phyloP scores from a whole-genome alignment of 192 early-diverging fungal species.

The Chytriomyces sp. region DNA sequence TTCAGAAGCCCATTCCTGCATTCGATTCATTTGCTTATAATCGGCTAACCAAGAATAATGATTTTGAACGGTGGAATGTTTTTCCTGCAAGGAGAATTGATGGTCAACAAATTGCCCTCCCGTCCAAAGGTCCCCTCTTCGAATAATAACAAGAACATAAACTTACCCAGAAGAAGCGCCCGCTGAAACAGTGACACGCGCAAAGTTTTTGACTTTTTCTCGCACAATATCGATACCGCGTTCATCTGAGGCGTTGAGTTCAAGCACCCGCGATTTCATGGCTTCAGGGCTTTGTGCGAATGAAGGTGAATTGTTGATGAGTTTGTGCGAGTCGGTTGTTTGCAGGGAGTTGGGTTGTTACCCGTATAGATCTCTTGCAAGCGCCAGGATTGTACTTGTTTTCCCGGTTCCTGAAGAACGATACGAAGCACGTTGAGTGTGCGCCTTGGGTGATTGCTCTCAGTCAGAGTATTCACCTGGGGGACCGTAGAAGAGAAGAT shows the following conservation, averaged over 20 bases:
- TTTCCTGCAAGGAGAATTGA: slow-evolving; percentile 30
- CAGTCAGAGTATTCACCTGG: slow-evolving; percentile 56
- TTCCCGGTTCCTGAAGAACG: slow-evolving; percentile 90
- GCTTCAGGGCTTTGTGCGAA: slow-evolving; percentile 70
- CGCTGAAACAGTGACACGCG: slow-evolving; percentile 67
- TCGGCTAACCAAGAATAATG: slow-evolving; percentile 68
- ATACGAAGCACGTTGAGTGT: too few relatives aligned
- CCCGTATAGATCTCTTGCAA: slow-evolving; percentile 86
- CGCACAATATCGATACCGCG: slow-evolving; percentile 93
- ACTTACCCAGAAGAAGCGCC: background rate
- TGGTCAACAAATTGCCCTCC: too few relatives aligned
- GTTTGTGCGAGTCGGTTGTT: background rate
- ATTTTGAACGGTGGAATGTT: slow-evolving; percentile 91
- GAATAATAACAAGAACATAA: too few relatives aligned
- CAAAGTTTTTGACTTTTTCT: slow-evolving; percentile 94
- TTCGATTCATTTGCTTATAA: background rate
- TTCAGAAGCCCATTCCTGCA: background rate
- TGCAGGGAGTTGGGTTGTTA: slow-evolving; percentile 33
- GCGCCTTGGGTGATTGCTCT: too few relatives aligned
- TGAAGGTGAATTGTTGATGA: background rate
- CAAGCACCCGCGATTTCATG: slow-evolving; percentile 79
- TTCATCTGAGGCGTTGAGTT: slow-evolving; percentile 97
- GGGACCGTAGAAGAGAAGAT: slow-evolving; percentile 96
- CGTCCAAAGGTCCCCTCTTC: too few relatives aligned
- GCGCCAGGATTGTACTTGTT: slow-evolving; percentile 91